These are phyloP conservation scores for Leccinum pallidistipes DNA, from an alignment of 1,284 basidiomycete species.

Conservation along the genomic window DNA sequence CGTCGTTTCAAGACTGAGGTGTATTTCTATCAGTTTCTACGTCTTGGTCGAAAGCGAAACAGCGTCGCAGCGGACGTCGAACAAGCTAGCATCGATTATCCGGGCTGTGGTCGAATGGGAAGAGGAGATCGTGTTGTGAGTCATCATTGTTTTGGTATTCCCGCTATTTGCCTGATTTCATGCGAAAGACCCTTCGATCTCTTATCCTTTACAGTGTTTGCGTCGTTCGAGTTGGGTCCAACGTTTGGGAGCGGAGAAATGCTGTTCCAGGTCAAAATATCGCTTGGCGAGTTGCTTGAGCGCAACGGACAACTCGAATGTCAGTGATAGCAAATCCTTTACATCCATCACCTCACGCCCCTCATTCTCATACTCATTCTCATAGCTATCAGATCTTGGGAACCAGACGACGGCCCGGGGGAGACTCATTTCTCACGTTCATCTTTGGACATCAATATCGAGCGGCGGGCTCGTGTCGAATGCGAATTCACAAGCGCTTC, in stretches of 20 bases:
- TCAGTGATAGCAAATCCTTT: background rate
- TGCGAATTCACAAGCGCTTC: background rate
- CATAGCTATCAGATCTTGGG: background rate
- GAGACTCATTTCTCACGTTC: background rate
- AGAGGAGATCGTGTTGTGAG: background rate
- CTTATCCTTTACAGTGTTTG: background rate
- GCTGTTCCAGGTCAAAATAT: background rate
- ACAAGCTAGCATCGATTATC: background rate
- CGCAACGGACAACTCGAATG: background rate
- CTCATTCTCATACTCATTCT: background rate
- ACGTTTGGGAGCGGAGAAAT: background rate
- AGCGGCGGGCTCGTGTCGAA: background rate
- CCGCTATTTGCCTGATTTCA: background rate
- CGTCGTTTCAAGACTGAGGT: background rate
- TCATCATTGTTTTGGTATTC: too few relatives aligned
- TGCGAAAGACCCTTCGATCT: background rate
- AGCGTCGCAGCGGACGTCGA: background rate
- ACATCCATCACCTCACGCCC: background rate
- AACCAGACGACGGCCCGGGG: background rate
- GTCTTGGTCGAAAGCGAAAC: background rate
- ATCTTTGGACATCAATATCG: background rate
- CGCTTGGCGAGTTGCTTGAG: background rate
- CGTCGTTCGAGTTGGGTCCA: background rate
- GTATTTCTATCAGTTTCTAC: background rate
- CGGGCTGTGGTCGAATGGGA: background rate